Percentiles rank a stretch among this genome's conserved stretches.
These are phyloP conservation scores for Penicillium sp. DNA, from an alignment of 2,329 filamentous ascomycete genomes.

Conservation along the genomic window DNA sequence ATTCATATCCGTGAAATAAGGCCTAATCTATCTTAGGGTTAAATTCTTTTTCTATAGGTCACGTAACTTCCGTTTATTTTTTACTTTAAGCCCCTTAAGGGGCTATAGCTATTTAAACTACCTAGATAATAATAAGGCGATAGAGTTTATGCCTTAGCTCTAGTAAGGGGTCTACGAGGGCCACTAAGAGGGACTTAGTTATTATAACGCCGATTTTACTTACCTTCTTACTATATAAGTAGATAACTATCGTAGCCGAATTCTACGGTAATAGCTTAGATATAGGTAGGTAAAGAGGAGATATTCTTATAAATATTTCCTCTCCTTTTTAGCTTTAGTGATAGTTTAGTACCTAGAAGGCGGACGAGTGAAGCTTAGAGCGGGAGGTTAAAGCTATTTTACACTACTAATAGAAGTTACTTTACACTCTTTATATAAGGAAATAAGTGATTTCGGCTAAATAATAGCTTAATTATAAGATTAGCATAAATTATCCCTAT, in stretches of 20 bases:
- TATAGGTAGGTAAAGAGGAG: neutral
- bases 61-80: neutral
- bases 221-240: conserved; percentile 30
- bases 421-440: neutral
- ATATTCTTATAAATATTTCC: neutral
- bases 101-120: neutral
- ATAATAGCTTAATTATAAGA: neutral
- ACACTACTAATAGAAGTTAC: neutral
- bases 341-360: neutral
- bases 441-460: neutral
- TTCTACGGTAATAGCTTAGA: neutral
- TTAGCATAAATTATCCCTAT: neutral
- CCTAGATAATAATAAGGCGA: neutral
- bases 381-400: neutral
- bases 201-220: conserved; percentile 24
- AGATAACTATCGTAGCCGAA: neutral
- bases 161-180: neutral
- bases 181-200: neutral
- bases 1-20: too few species aligned
- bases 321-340: neutral
- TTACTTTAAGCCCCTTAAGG: neutral
- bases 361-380: neutral
- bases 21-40: too few species aligned
- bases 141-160: neutral
- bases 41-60: neutral